phyloP scores from a whole-genome alignment of 352 stramenopile species.

The Halophytophthora polymorphica region DNA sequence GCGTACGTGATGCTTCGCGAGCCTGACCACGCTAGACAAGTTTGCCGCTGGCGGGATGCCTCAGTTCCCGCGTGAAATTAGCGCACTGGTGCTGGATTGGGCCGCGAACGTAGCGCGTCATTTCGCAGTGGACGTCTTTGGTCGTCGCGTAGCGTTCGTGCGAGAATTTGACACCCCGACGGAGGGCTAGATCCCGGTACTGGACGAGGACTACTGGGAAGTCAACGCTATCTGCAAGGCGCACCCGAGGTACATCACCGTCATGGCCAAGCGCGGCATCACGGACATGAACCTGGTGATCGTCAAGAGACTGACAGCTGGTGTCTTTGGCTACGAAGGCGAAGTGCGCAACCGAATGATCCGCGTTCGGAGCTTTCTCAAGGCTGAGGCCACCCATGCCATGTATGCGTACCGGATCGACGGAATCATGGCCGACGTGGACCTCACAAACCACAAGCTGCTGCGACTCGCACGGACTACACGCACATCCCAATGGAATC shows the following conservation, averaged over 20 bases:
- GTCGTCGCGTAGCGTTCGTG: background rate
- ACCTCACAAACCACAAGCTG: constrained; percentile 10
- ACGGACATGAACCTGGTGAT: constrained; percentile 12
- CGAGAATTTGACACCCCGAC: constrained; percentile 5
- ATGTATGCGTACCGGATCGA: constrained; percentile 19
- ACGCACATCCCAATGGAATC: constrained; percentile 14
- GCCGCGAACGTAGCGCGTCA: constrained; percentile 4
- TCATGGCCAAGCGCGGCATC: constrained; percentile 9
- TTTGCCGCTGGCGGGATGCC: constrained; percentile 4
- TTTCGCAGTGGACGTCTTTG: constrained; percentile 11
- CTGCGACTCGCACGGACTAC: constrained; percentile 16
- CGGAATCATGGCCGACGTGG: constrained; percentile 16
- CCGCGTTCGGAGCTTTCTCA: constrained; percentile 13
- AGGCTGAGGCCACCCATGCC: constrained; percentile 4
- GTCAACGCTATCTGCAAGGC: constrained; percentile 14
- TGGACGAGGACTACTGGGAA: constrained; percentile 15
- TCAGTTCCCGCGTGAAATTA: constrained; percentile 11
- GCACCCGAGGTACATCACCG: constrained; percentile 9
- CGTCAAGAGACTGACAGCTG: constrained; percentile 7
- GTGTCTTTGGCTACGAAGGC: constrained; percentile 10
- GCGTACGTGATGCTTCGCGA: constrained; percentile 20
- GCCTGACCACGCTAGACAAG: constrained; percentile 8
- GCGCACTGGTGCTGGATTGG: constrained; percentile 12
- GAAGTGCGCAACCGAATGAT: constrained; percentile 13
- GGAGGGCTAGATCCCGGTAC: constrained; percentile 12